Evolutionary conservation across 805 yeast genomes (phyloP).

Genomic region (Candida gorgasii): DNA sequence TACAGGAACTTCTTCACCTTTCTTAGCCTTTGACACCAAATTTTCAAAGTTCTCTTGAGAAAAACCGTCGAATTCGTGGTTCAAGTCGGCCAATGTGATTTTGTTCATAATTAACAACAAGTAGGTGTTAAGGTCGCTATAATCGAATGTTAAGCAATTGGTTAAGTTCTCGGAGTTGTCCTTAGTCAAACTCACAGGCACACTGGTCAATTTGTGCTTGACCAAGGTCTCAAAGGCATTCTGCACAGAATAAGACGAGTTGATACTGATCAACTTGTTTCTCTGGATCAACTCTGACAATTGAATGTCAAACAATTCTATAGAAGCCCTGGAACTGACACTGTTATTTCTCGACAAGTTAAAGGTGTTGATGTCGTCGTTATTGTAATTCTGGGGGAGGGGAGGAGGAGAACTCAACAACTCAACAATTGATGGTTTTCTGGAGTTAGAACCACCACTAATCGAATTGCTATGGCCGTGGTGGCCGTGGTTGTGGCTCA

Average conservation of each 20-base stretch:
- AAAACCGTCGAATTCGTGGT: slow-evolving; percentile 28
- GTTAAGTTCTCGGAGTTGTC: slow-evolving; percentile 33
- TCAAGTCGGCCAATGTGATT: slow-evolving; percentile 40
- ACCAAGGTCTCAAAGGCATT: slow-evolving; percentile 80
- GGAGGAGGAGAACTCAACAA: slow-evolving; percentile 77
- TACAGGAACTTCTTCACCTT: slow-evolving; percentile 90
- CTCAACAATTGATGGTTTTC: slow-evolving; percentile 71
- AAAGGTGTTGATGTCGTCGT: slow-evolving; percentile 41
- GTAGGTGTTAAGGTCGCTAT: slow-evolving; percentile 86
- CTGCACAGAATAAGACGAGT: slow-evolving; percentile 73
- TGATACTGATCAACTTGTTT: slow-evolving; percentile 72
- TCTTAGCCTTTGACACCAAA: slow-evolving; percentile 63
- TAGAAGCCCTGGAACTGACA: slow-evolving; percentile 21
- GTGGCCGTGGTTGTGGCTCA: too few relatives aligned
- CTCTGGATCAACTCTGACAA: slow-evolving; percentile 75
- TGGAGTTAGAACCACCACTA: slow-evolving; percentile 18
- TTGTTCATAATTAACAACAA: slow-evolving; percentile 81
- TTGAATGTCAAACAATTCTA: slow-evolving; percentile 75
- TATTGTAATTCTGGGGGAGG: slow-evolving; percentile 41
- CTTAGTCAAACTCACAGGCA: slow-evolving; percentile 64
- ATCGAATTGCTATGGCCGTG: slow-evolving; percentile 4
- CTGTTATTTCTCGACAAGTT: slow-evolving; percentile 40
- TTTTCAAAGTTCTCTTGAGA: slow-evolving; percentile 26
- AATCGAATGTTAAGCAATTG: slow-evolving; percentile 84
- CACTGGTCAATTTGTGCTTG: slow-evolving; percentile 72